Conservation (phyloP, 257 asterid species). For the Handroanthus guayacan region DNA sequence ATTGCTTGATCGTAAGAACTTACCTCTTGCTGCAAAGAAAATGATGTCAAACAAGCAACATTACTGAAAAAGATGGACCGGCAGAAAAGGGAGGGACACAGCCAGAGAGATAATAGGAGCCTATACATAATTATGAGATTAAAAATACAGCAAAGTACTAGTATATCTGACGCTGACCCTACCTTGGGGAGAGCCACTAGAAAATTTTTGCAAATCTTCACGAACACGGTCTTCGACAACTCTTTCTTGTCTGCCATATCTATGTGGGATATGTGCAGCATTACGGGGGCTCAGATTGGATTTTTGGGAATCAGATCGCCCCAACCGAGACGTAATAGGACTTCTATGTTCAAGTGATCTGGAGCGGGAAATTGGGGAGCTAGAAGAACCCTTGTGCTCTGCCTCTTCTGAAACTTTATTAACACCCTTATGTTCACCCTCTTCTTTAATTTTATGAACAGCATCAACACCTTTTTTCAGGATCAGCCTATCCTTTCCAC, state of each 20-base stretch:
- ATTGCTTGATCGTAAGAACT: slow-evolving; percentile 88
- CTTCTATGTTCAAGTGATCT: slow-evolving; percentile 86
- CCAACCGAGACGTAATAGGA: slow-evolving; percentile 72
- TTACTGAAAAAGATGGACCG: slow-evolving; percentile 37
- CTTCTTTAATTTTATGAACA: slow-evolving; percentile 87
- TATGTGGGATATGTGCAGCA: slow-evolving; percentile 55
- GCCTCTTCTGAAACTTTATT: slow-evolving; percentile 67
- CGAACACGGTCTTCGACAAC: slow-evolving; percentile 75
- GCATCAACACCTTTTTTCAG: slow-evolving; percentile 91
- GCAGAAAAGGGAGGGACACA: slow-evolving; percentile 20
- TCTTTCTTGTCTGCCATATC: slow-evolving; percentile 76
- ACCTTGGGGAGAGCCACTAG: slow-evolving; percentile 88
- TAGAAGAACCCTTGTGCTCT: slow-evolving; percentile 62
- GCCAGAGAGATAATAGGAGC: slow-evolving; percentile 17
- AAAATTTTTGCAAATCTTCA: slow-evolving; percentile 70
- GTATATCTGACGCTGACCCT: slow-evolving; percentile 44
- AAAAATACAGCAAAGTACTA: slow-evolving; percentile 15
- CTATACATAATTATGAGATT: slow-evolving; percentile 26
- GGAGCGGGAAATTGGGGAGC: slow-evolving; percentile 66
- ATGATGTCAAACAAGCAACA: slow-evolving; percentile 45
- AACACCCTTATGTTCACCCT: slow-evolving; percentile 63
- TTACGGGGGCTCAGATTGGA: slow-evolving; percentile 71
- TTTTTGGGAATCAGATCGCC: slow-evolving; percentile 67
- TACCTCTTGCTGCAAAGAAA: slow-evolving; percentile 99
- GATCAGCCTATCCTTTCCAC: slow-evolving; percentile 95